A percentile compares a stretch with the other conserved stretches of the same genome.
Evolutionary conservation across 2,329 filamentous ascomycete species (phyloP).

Genomic region (Paracoccidioides lutzii): DNA sequence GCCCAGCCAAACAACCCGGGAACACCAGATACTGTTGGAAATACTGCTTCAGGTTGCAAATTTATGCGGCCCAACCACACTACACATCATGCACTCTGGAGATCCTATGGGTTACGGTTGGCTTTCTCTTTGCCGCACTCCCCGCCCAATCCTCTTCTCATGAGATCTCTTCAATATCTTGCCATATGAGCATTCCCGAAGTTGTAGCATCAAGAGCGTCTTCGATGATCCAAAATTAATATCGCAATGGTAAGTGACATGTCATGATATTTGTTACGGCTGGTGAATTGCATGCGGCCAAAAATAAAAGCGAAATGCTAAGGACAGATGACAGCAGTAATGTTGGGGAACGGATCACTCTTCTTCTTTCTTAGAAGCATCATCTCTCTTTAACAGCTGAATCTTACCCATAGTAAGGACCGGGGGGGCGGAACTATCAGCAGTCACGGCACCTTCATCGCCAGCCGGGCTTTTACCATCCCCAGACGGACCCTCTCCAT

Average conservation of each 20-base stretch:
- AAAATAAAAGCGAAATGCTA: neutral
- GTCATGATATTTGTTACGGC: neutral
- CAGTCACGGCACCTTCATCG: conserved; percentile 14
- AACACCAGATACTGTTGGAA: neutral
- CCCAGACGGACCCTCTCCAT: conserved; percentile 15
- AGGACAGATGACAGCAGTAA: neutral
- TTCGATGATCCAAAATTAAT: neutral
- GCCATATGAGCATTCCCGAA: neutral
- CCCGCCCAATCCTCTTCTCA: neutral
- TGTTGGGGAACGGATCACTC: neutral
- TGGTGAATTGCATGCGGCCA: neutral
- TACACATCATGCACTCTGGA: no score
- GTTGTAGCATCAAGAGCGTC: neutral
- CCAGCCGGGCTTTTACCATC: conserved; percentile 15
- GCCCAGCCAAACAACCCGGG: neutral
- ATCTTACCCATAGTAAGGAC: conserved; percentile 31
- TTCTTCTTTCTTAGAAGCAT: conserved; percentile 14
- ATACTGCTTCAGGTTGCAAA: neutral
- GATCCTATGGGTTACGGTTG: no score
- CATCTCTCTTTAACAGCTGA: conserved; percentile 34
- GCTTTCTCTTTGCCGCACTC: neutral
- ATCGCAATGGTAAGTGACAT: neutral
- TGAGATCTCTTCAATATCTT: neutral
- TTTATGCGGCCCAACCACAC: neutral
- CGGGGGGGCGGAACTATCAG: conserved; percentile 14